Evolutionary conservation across 306 rosid species (phyloP), one percentile per base, ranked within the genome.

Genomic region (Inga leiocalycina): DNA sequence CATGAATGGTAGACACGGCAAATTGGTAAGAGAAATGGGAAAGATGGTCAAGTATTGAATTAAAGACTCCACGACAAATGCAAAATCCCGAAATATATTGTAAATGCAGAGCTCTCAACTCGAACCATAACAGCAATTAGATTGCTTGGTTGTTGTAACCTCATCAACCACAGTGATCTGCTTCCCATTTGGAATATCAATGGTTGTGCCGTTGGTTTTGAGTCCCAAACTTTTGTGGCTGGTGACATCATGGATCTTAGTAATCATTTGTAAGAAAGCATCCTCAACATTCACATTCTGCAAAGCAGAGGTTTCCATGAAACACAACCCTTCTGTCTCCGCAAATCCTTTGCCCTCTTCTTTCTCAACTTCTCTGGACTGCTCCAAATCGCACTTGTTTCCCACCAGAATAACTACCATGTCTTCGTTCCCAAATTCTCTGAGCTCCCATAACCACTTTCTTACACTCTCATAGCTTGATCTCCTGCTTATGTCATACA

Each of bases 231-330:
- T 86, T 44, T 82, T 95, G 11, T 87, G 92, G 51, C 75, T 88
- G 1, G 93, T 88, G 54, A 88, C 82, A 2, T 91, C 88, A 66
- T 90, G 89, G 76, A 96, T 96, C 83, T 81, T 90, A 2, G 91
- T 78, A 62, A 96, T 79, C 96, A 93, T 92, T 51, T 90, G 87
- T 11, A 92, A 81, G 80, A 96, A 96, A 0, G 93, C 95, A 57
- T 91, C 82, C 78, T 94, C 98, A 8, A 96, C 99, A 3, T 96
- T 96, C n/a, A 90, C 80, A 75, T 94, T 92, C 84, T 94, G 91
- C 71, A 91, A 20, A 32, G 99, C 99, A 11, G 99, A 96, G 39
- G 99, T 94, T 77, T 96, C 99, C 98, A 94, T 94, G 91, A 96
- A 96, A 68, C 88, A 92, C 3, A 94, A 39, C 10, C 93, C 90